Conservation (phyloP, 768 basidiomycete genomes). For the Mycena chlorophos region DNA sequence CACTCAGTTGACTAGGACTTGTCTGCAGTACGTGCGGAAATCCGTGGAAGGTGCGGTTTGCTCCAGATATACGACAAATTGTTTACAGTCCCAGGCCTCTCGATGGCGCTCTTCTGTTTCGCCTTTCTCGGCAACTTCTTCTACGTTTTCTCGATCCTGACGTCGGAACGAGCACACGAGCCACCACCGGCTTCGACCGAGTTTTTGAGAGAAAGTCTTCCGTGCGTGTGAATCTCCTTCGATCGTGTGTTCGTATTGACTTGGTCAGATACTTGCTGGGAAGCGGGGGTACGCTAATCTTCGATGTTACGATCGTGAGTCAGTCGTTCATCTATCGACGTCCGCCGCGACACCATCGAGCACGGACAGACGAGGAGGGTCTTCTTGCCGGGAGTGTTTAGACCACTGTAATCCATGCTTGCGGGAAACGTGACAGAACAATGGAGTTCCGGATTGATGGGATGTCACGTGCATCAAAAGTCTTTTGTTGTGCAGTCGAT, state of each 20-base stretch:
- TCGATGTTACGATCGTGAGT: constrained; percentile 87
- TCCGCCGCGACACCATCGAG: constrained; percentile 36
- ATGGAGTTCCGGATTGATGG: too few relatives aligned
- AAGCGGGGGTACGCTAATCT: constrained; percentile 88
- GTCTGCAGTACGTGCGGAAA: constrained; percentile 78
- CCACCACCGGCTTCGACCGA: constrained; percentile 61
- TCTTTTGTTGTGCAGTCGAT: too few relatives aligned
- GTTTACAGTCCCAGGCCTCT: constrained; percentile 64
- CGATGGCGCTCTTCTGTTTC: constrained; percentile 89
- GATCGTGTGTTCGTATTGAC: not conserved
- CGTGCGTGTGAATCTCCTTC: constrained; percentile 53
- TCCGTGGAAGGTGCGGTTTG: constrained; percentile 54
- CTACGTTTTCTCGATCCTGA: constrained; percentile 89
- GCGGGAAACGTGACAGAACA: too few relatives aligned
- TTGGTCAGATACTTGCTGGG: constrained; percentile 81
- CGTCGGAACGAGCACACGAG: constrained; percentile 61
- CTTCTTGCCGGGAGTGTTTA: constrained; percentile 12
- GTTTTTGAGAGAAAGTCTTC: constrained; percentile 79
- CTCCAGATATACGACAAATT: constrained; percentile 1
- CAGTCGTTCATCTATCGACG: constrained; percentile 81
- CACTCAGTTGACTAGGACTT: constrained; percentile 5
- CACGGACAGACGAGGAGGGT: constrained; percentile 15
- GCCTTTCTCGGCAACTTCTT: constrained; percentile 94
- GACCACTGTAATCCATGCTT: too few relatives aligned
- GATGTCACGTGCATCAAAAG: too few relatives aligned